Base-by-base conservation (phyloP, 805 yeast genomes). In the Zygosaccharomyces siamensis region DNA sequence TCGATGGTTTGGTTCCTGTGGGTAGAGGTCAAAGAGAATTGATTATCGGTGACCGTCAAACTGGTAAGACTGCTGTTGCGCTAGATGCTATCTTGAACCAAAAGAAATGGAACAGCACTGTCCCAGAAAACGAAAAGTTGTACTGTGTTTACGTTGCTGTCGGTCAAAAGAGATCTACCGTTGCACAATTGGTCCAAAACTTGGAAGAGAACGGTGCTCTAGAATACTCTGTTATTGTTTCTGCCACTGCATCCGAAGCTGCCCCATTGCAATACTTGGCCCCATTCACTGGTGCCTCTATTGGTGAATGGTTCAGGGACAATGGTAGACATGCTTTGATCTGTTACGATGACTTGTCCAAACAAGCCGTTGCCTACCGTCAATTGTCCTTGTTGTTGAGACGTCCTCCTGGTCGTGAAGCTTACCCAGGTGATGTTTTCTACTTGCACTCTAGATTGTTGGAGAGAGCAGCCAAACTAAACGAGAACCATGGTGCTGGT, bases 291-390 rank as follows among this genome's bases (percentile, higher is more conserved):
- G 99, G 90, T 63, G 86, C 96, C 74, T 96, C 99, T 70, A 90
- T 93, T 73, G 97, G 98, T 80, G 99, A 93, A 81, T 93, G 99
- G 99, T 93, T 93, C 95, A 89, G 99, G 84, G 99, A 93, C 83
- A 93, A 92, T 77, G 97, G 96, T 73, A 87, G 77, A 75, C 98
- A 93, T 77, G 95, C 98, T 66, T 80, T 92, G 78, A 93, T 92
- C 75, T 78, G 89, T 84, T 92, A 80, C 78, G 98, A 92, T 75
- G 98, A 92, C 78, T 84, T 92, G 79, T 92, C 98, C 71, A 92
- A 92, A 81, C 98, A 92, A 81, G 98, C 98, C 62, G 98, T 92
- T 73, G 98, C 98, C 64, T 92, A 92, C 89, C 95, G 98, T 83
- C 98, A 92, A 82, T 85, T 92, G 80, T 92, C 98, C 57, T 83